Base-by-base conservation (phyloP, 768 basidiomycete species). In the Suillus lakei region DNA sequence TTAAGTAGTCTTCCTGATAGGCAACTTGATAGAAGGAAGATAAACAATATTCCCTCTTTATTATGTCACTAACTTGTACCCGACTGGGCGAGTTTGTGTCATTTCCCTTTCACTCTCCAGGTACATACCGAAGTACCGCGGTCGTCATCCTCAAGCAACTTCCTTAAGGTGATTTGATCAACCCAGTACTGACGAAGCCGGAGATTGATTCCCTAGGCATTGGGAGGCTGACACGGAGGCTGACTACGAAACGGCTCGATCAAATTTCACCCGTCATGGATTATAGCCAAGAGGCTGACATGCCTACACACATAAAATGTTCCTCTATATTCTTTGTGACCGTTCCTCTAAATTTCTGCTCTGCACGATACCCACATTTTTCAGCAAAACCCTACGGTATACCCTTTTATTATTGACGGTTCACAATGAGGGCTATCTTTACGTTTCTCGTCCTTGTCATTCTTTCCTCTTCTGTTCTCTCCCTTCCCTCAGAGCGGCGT, bases 221-320 rank as follows among this genome's bases (percentile, higher is more conserved):
- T 15, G 21, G 32, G 55, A 56, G 55, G 55, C 55, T 56, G 55
- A 56, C 55, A 56, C 23, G 23, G n/a, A n/a, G n/a, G n/a, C n/a
- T n/a, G n/a, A n/a, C n/a, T n/a, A n/a, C n/a, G n/a, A n/a, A n/a
- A n/a, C n/a, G n/a, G n/a, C n/a, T n/a, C n/a, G n/a, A n/a, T n/a
- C n/a, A n/a, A n/a, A n/a, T n/a, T n/a, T n/a, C n/a, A n/a, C n/a
- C n/a, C n/a, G n/a, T n/a, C n/a, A n/a, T n/a, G n/a, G n/a, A n/a
- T n/a, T n/a, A n/a, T n/a, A n/a, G n/a, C n/a, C n/a, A n/a, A n/a
- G n/a, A n/a, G 36, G 55, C 55, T 56, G 55, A 58, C 56, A 58
- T 39, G 34, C 4, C 23, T 36, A 26, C 16, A 18, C 56, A 39
- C 32, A 56, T 39, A 58, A 38, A 38, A 18, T 26, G 9, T 16